Percentiles rank a stretch among this genome's conserved stretches.
Evolutionary conservation across 306 rosid genomes (phyloP).

Genomic region (Canavalia gladiata): DNA sequence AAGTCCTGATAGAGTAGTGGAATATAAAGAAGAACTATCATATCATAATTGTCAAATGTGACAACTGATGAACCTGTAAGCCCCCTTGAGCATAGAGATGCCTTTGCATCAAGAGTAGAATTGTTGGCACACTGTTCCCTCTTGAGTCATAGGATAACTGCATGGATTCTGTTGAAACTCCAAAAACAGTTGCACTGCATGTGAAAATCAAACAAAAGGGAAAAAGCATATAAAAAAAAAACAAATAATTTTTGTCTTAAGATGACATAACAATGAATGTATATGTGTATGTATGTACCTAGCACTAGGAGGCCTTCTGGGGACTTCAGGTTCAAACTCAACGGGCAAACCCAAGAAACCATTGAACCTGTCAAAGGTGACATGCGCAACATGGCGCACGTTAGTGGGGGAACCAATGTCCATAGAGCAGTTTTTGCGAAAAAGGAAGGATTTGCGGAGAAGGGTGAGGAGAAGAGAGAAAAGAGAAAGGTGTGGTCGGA

Average conservation of each 20-base stretch:
- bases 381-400: constrained; percentile 95
- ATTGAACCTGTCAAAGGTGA: constrained; percentile 90
- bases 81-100: constrained; percentile 85
- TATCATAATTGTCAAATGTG: too few species aligned
- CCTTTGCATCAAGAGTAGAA: constrained; percentile 87
- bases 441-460: constrained; percentile 68
- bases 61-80: constrained; percentile 65
- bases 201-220: constrained; percentile 40
- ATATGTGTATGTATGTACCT: constrained; percentile 55
- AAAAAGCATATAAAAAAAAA: constrained; percentile 26
- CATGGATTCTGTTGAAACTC: constrained; percentile 97
- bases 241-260: background rate
- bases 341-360: constrained; percentile 97
- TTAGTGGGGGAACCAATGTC: constrained; percentile 85
- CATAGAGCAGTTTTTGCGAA: constrained; percentile 65
- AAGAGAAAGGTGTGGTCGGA: constrained; percentile 62
- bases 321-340: constrained; percentile 88
- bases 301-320: constrained; percentile 95
- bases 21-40: background rate
- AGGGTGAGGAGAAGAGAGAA: constrained; percentile 65
- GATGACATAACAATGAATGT: background rate
- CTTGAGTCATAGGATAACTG: constrained; percentile 85
- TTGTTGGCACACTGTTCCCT: constrained; percentile 95
- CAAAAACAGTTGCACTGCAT: constrained; percentile 85
- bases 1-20: background rate